Evolutionary conservation across 2,329 filamentous ascomycete genomes (phyloP), one percentile per base, ranked within the genome.

Genomic region (Claviceps pazoutovae): DNA sequence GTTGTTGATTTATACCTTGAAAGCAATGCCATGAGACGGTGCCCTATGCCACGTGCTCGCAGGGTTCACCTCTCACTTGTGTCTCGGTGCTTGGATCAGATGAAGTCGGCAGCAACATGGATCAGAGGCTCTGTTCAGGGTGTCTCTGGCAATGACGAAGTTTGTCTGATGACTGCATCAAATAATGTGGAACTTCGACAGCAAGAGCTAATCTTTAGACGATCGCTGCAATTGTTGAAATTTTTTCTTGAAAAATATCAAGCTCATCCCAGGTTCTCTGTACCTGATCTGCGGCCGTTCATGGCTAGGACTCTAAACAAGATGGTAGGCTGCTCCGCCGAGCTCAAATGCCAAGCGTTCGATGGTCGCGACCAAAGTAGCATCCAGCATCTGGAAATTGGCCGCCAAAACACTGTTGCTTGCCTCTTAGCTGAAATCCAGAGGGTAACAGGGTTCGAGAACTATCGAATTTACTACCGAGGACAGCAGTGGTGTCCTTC

Each of bases 271-370:
- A 75, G 76, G 46, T 79, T 82, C 55, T 74, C 79, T 6, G 73
- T 76, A 8, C 79, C 82, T 1, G 79, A 80, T 54, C 61, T 79
- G 50, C 68, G 75, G 53, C 71, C 74, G 8, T 63, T 78, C 26
- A 74, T 83, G 48, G 66, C 76, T 2, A 67, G 74, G 34, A 67
- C 70, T 4, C 72, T 76, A 0, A 72, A 75, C 37, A 66, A 74
- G 38, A 64, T 82, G 0, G 76, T 77, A 56, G 86, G 86, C 6
- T 78, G 85, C 39, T 69, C 75, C 2, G 73, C 88, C 1, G 76
- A 79, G 49, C 74, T 93, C 17, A 82, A 80, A 49, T 91, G 86
- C 60, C 86, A 91, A 64, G 80, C 80, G 1, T 88, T 88, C 58
- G 78, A 84, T 60, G 80, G 79, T 13, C 65, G 74, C 23, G 66